A percentile compares a stretch with the other conserved stretches of the same genome.
Conservation (phyloP, 257 asterid species). For the Verbascum thapsus region DNA sequence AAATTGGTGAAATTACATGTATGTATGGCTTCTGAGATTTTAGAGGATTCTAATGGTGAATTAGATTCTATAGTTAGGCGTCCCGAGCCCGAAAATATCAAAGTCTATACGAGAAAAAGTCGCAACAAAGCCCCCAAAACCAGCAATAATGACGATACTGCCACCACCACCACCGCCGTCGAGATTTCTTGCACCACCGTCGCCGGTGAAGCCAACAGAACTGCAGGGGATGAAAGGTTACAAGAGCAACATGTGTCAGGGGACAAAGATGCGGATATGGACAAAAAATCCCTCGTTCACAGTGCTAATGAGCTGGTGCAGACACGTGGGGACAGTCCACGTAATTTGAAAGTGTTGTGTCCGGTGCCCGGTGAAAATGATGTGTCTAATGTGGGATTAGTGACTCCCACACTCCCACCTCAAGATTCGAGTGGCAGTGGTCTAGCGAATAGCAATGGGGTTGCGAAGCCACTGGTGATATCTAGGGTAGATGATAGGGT, state of each 20-base stretch:
- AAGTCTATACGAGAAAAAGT: too few species aligned
- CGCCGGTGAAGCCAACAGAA: too few species aligned
- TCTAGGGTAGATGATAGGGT: slow-evolving; percentile 48
- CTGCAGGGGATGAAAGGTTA: too few species aligned
- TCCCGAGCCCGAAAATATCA: too few species aligned
- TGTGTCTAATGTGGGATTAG: not conserved
- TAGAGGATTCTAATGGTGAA: too few species aligned
- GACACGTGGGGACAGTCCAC: not conserved
- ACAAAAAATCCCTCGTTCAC: not conserved
- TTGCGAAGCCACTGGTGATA: slow-evolving; percentile 31
- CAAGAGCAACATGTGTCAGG: too few species aligned
- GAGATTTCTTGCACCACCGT: not conserved
- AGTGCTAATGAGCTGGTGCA: not conserved
- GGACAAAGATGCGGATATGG: not conserved
- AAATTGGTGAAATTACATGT: too few species aligned
- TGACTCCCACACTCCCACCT: not conserved
- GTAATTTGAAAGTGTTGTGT: not conserved
- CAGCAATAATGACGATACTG: not conserved
- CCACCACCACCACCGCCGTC: not conserved
- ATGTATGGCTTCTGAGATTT: too few species aligned
- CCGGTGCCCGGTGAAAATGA: not conserved
- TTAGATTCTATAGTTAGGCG: too few species aligned
- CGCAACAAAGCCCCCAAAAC: too few species aligned
- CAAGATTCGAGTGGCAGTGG: not conserved
- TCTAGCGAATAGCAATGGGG: not conserved